These are phyloP conservation scores for Eimeria sp. DNA, from an alignment of 169 alveolate species.

Conservation along the genomic window DNA sequence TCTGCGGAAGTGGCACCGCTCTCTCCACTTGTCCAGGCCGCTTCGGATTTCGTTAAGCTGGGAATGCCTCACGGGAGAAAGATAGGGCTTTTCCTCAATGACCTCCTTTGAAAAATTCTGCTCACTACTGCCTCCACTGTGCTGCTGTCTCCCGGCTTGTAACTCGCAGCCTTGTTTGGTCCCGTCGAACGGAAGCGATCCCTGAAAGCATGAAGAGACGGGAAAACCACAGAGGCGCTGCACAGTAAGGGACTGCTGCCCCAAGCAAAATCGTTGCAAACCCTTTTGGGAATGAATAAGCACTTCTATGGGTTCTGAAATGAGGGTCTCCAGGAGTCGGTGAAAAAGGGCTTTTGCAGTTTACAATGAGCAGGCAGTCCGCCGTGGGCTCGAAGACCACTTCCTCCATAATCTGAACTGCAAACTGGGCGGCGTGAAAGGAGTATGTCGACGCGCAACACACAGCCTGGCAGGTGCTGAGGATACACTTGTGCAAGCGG, in stretches of 20 bases:
- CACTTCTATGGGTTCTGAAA: neutral
- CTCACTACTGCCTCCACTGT: neutral
- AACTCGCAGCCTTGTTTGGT: neutral
- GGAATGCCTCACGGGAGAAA: conserved; percentile 20
- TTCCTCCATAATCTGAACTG: conserved; percentile 62
- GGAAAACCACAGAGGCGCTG: neutral
- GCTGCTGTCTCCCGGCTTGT: neutral
- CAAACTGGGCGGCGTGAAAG: conserved; percentile 67
- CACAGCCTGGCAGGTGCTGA: conserved; percentile 71
- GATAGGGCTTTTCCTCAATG: neutral
- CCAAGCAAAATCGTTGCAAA: neutral
- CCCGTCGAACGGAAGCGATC: conserved; percentile 73
- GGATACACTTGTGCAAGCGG: conserved; percentile 67
- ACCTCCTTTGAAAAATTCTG: neutral
- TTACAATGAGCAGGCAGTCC: conserved; percentile 55
- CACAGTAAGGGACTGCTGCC: neutral
- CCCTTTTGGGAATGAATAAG: neutral
- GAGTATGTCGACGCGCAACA: conserved; percentile 69
- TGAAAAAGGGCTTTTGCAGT: neutral
- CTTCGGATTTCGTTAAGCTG: conserved; percentile 6
- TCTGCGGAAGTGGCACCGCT: conserved; percentile 5
- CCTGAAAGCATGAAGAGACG: conserved; percentile 53
- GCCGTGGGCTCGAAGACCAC: conserved; percentile 69
- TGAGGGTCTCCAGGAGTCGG: neutral
- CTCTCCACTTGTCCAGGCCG: conserved; percentile 71